A percentile compares a stretch with the other conserved stretches of the same genome.
phyloP scores from a whole-genome alignment of 768 basidiomycete genomes.

The Cystofilobasidium ferigula region DNA sequence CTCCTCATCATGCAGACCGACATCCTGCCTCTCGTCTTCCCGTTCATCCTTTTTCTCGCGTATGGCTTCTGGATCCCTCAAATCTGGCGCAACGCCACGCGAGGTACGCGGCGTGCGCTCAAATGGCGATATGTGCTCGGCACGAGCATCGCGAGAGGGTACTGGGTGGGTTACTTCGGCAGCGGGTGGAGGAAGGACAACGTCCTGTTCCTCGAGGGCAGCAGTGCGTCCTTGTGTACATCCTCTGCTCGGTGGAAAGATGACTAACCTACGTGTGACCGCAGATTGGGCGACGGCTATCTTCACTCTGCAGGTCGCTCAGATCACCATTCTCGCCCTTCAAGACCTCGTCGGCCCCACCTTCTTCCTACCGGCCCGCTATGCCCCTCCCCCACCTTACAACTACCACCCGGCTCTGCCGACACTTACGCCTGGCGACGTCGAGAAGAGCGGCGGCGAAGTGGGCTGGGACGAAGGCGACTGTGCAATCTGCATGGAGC shows the following conservation, averaged over 20 bases:
- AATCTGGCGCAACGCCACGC: constrained; percentile 12
- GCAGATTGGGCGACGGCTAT: constrained; percentile 2
- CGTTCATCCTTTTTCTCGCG: constrained; percentile 16
- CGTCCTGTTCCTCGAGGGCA: constrained; percentile 20
- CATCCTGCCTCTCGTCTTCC: constrained; percentile 12
- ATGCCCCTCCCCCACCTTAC: constrained; percentile 23
- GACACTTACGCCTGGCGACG: neutral
- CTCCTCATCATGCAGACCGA: constrained; percentile 21
- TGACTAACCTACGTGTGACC: neutral
- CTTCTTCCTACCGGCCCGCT: constrained; percentile 14
- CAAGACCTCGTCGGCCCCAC: constrained; percentile 9
- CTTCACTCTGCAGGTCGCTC: neutral
- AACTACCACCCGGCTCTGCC: constrained; percentile 15
- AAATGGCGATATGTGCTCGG: constrained; percentile 22
- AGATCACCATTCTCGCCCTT: constrained; percentile 3
- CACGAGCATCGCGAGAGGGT: neutral
- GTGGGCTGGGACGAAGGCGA: constrained; percentile 4
- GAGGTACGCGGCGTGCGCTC: constrained; percentile 4
- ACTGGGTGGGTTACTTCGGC: constrained; percentile 7
- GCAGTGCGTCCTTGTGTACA: constrained; percentile 3
- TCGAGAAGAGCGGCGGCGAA: constrained; percentile 1
- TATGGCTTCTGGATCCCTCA: constrained; percentile 23
- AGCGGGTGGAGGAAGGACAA: constrained; percentile 15
- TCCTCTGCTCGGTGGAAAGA: no score
- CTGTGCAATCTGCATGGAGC: constrained; percentile 26